Evolutionary conservation across 257 asterid species (phyloP), one percentile per base, ranked within the genome.

Genomic region (Przewalskia tangutica): DNA sequence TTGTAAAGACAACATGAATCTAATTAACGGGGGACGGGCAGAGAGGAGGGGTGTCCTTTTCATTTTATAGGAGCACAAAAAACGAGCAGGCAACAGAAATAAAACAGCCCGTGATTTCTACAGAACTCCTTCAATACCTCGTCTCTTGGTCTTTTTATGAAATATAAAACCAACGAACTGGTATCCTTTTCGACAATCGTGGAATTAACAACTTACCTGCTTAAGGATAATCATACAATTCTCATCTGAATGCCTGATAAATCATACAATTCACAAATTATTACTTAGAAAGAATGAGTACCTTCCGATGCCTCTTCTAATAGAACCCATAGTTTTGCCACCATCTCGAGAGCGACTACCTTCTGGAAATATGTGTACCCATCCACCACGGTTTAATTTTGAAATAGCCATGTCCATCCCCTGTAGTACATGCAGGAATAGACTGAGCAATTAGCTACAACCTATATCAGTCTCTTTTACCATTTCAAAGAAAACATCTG

Each of bases 301-400:
- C 98, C 98, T 91, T 63, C 94, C 97, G 55, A 91, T 89, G 85
- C 98, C 98, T 84, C 95, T 90, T 86, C 93, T 94, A 38, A 92
- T 84, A 32, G 93, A 84, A 63, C 94, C 95, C 87, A 94, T 88
- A 73, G 91, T 93, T 84, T 86, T 94, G 32, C 98, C 98, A 82
- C 97, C 98, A 87, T 94, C 94, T 77, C 92, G 94, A 86, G 98
- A 94, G 75, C 97, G 98, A 84, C 96, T 93, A 58, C 98, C 98
- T 86, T 94, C 98, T 55, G 98, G 98, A 84, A 94, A 94, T 85
- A 93, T 93, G 91, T 94, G 98, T 85, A 94, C 97, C 97, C 97
- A 94, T 82, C 92, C 96, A 64, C 97, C 97, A 68, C 90, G 91
- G 85, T 94, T 94, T 84, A 94, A 89, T 89, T 94, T 93, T 51